Base-by-base conservation (phyloP, 805 yeast species). In the Kodamaea jinghongensis region DNA sequence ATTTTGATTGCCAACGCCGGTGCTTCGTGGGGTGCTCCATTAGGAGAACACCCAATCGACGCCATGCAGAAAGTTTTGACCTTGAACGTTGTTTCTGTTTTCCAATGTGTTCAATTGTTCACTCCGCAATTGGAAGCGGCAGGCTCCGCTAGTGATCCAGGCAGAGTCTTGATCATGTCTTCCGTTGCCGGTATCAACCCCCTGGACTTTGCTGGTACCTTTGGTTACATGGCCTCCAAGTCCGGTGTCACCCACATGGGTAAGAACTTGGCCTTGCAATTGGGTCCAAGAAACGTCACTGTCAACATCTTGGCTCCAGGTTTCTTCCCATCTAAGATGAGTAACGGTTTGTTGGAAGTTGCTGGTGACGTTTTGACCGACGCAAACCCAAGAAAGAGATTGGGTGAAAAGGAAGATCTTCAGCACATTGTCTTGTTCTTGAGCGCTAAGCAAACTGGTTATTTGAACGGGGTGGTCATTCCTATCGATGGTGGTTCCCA, bases 1-100 rank as follows among this genome's bases (percentile, higher is more conserved):
- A 80, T 83, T 44, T 67, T 83, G 46, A 70, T 81, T 50, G 86
- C 89, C 35, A 84, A 83, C 52, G 90, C 91, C 4, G 91, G 91
- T 22, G 88, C 89, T 6, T 63, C 83, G 10, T 83, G 90, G 90
- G 90, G 89, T 13, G 81, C 78, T 1, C 76, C 76, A 9, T 58
- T 84, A 35, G 79, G 69, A 28, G 61, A 63, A 8, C 89, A 84
- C 52, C 78, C 86, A 3, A 78, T 77, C 20, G 44, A 61, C 3
- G 87, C 86, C 1, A 57, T 83, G 48, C 76, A 72, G 48, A 82
- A 82, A 56, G 83, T 84, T 5, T 55, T 82, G 54, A 73, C 71
- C 35, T 70, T 84, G 50, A 83, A 83, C 50, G 71, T 84, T 17
- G 73, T 74, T 42, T 85, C 88, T 11, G 88, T 84, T 17, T 84